Evolutionary conservation across 768 basidiomycete species (phyloP).

Genomic region (Lentinula detonsa): DNA sequence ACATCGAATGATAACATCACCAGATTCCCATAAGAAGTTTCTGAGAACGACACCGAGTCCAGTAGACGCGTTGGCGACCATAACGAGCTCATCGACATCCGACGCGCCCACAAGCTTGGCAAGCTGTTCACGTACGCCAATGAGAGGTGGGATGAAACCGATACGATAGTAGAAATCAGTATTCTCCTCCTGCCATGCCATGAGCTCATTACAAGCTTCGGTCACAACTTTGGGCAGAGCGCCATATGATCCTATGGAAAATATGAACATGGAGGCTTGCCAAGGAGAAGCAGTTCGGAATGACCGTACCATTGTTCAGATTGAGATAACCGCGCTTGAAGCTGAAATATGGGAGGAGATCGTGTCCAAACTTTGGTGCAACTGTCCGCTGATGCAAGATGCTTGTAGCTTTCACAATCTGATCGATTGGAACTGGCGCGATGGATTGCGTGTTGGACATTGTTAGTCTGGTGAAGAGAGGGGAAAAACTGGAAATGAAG

Average conservation of each 20-base stretch:
- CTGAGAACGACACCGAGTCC: conserved; percentile 61
- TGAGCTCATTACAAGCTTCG: conserved; percentile 33
- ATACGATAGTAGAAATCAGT: conserved; percentile 52
- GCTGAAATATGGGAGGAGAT: background rate
- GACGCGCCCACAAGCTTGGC: conserved; percentile 47
- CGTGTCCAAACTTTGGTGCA: background rate
- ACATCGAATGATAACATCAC: conserved; percentile 65
- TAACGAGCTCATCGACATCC: conserved; percentile 44
- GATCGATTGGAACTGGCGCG: background rate
- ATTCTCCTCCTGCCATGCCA: conserved; percentile 39
- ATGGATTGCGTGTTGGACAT: background rate
- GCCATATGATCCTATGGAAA: conserved; percentile 54
- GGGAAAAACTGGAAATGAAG: background rate
- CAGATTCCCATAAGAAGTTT: conserved; percentile 62
- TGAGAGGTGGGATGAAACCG: conserved; percentile 25
- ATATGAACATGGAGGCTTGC: conserved; percentile 9
- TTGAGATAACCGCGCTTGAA: background rate
- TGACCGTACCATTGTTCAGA: background rate
- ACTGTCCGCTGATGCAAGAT: background rate
- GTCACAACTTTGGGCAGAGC: conserved; percentile 48
- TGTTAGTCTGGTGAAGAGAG: background rate
- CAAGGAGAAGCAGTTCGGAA: conserved; percentile 1
- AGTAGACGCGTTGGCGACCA: conserved; percentile 56
- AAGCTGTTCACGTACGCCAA: conserved; percentile 35
- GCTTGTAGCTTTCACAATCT: background rate